Percentiles rank a stretch among this genome's conserved stretches.
phyloP scores from a whole-genome alignment of 768 basidiomycete species.

The Auricularia auricula-judae region DNA sequence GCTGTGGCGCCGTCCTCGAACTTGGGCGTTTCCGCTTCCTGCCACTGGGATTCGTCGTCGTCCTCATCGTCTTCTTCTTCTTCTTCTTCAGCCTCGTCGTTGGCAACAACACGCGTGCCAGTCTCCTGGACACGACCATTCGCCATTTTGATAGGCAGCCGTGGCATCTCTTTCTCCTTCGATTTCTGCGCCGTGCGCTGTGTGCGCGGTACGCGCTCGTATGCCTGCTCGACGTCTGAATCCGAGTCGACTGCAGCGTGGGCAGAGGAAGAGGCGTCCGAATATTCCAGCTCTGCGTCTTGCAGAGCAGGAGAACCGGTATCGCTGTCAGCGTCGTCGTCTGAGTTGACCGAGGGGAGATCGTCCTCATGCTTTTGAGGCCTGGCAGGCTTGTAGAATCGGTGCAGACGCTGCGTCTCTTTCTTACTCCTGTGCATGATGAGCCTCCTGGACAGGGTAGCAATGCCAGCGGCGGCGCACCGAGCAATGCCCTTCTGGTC shows the following conservation, averaged over 20 bases:
- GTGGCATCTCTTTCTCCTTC: slow-evolving; percentile 39
- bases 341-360: slow-evolving; percentile 54
- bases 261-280: slow-evolving; percentile 11
- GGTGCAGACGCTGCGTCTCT: slow-evolving; percentile 63
- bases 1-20: slow-evolving; percentile 73
- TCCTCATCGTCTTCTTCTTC: slow-evolving; percentile 22
- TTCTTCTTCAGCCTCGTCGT: slow-evolving; percentile 14
- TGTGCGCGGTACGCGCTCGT: slow-evolving; percentile 54
- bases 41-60: slow-evolving; percentile 11
- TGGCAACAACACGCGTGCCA: slow-evolving; percentile 22
- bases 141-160: slow-evolving; percentile 79
- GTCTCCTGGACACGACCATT: slow-evolving; percentile 65
- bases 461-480: slow-evolving; percentile 30
- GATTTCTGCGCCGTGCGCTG: slow-evolving; percentile 34
- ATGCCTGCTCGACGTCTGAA: slow-evolving; percentile 64
- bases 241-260: slow-evolving; percentile 21
- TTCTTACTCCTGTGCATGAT: slow-evolving; percentile 60
- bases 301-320: slow-evolving; percentile 5
- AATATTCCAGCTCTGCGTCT: slow-evolving; percentile 9
- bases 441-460: slow-evolving; percentile 4
- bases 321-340: slow-evolving; percentile 19
- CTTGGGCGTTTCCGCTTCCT: slow-evolving; percentile 13
- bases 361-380: slow-evolving; percentile 36
- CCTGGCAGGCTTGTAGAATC: slow-evolving; percentile 46
- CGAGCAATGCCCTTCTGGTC: slow-evolving; percentile 74